Evolutionary conservation across 495 filamentous ascomycete species (phyloP).

Genomic region (Bryoglossum gracile): DNA sequence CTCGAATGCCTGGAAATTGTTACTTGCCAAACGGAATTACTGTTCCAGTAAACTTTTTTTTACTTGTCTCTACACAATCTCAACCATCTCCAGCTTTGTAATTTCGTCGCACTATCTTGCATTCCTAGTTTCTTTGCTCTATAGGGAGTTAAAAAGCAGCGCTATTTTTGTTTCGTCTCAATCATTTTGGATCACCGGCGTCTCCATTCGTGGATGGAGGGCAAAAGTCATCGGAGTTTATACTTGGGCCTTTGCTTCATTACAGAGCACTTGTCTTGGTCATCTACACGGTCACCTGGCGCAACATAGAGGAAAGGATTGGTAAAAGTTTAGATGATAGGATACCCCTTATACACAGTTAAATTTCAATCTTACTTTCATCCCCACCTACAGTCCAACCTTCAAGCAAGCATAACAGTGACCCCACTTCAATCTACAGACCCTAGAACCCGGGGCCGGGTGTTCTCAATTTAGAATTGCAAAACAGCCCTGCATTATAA

Average conservation of each 20-base stretch:
- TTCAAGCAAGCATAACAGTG: too few species aligned
- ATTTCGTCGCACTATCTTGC: too few species aligned
- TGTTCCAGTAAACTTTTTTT: neutral
- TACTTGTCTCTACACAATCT: neutral
- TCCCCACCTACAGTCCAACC: too few species aligned
- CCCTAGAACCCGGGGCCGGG: too few species aligned
- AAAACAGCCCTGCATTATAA: too few species aligned
- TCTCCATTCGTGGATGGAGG: neutral
- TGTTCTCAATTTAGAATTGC: too few species aligned
- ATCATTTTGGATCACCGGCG: neutral
- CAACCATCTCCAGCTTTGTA: neutral
- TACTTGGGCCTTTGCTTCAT: neutral
- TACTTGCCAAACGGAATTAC: neutral
- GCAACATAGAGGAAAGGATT: neutral
- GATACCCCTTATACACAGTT: neutral
- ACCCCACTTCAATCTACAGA: too few species aligned
- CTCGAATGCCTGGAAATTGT: neutral
- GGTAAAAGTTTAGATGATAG: neutral
- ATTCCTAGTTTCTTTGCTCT: neutral
- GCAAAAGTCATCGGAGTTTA: neutral
- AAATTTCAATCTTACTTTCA: neutral
- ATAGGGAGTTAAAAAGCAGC: neutral
- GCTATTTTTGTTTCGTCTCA: neutral
- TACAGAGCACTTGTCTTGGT: neutral
- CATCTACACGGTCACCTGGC: neutral